Base-by-base conservation (phyloP, 1,284 basidiomycete genomes). In the Meripilus lineatus region DNA sequence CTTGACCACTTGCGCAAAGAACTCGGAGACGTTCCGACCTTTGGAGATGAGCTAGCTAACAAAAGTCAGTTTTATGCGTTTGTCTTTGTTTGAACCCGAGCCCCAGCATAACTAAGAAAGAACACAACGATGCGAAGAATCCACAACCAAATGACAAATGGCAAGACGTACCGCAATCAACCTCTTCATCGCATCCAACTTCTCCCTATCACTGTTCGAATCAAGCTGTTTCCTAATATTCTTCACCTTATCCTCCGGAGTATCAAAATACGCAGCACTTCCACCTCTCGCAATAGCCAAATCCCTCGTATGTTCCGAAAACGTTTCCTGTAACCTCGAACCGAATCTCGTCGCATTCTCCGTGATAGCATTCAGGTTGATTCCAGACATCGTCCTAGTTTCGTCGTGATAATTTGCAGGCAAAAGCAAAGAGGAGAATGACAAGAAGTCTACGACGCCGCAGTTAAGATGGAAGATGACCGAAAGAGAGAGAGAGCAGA, bases 21-120 rank as follows among this genome's bases (percentile, higher is more conserved):
- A 94, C 48, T 84, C 81, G 28, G 93, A 88, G 51, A 94, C 91
- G 57, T 93, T 89, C 40, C 91, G 84, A 24, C 87, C 88, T 69
- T 95, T 95, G 30, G 90, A 93, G 51, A 96, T 93, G 64, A 94
- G 76, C 89, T 93, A 56, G n/a, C n/a, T n/a, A n/a, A n/a, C n/a
- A n/a, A n/a, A n/a, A n/a, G n/a, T n/a, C n/a, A n/a, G n/a, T n/a
- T 40, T 46, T 47, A n/a, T 50, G 38, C 24, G 45, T 47, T 24
- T 47, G 40, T 15, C 40, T 34, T 32, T 20, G 20, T 24, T 25
- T 42, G 35, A 26, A 35, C 40, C 37, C 43, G 42, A 36, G 20
- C 23, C 18, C 14, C 20, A 25, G 20, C 20, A 28, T 24, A 8
- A n/a, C n/a, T n/a, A n/a, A n/a, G n/a, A n/a, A n/a, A n/a, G n/a